These are phyloP conservation scores for Dendrocalamus latiflorus DNA, from an alignment of 202 grass and related monocot species.

Conservation along the genomic window DNA sequence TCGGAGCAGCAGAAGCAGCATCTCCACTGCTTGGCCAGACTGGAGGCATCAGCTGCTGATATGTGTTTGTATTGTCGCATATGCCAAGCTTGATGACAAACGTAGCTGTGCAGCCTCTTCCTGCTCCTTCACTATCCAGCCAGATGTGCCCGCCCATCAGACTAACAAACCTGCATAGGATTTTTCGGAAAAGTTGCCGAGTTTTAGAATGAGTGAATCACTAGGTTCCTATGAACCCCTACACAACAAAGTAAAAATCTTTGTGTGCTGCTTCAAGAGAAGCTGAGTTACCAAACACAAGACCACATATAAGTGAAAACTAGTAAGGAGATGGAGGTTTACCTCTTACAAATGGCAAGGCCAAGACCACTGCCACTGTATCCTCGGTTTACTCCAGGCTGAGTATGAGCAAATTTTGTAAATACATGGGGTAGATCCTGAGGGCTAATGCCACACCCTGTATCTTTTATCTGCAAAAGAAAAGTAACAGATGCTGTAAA, in stretches of 20 bases:
- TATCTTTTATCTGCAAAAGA: slow-evolving; percentile 72
- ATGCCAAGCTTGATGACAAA: slow-evolving; percentile 70
- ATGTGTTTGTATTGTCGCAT: slow-evolving; percentile 45
- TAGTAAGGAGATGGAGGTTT: neutral
- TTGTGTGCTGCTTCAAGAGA: neutral
- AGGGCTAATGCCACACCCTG: slow-evolving; percentile 83
- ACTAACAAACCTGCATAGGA: slow-evolving; percentile 58
- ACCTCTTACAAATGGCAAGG: slow-evolving; percentile 91
- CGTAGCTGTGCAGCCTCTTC: slow-evolving; percentile 79
- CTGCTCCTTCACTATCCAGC: slow-evolving; percentile 86
- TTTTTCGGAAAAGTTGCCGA: neutral
- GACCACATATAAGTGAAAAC: neutral
- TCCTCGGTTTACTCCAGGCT: slow-evolving; percentile 48
- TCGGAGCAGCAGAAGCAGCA: slow-evolving; percentile 16
- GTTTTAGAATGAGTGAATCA: neutral
- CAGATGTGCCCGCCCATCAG: slow-evolving; percentile 97
- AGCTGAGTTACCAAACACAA: neutral
- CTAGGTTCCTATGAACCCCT: neutral
- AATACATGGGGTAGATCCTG: slow-evolving; percentile 83
- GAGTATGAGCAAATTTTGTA: slow-evolving; percentile 75
- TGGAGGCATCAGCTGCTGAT: slow-evolving; percentile 53
- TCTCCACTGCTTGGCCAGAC: slow-evolving; percentile 43
- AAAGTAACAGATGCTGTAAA: slow-evolving; percentile 15
- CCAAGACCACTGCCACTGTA: slow-evolving; percentile 79
- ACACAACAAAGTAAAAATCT: neutral